Percentiles rank a stretch among this genome's conserved stretches.
These are phyloP conservation scores for Persicaria maculosa DNA, from an alignment of 148 eudicot species.

Conservation along the genomic window DNA sequence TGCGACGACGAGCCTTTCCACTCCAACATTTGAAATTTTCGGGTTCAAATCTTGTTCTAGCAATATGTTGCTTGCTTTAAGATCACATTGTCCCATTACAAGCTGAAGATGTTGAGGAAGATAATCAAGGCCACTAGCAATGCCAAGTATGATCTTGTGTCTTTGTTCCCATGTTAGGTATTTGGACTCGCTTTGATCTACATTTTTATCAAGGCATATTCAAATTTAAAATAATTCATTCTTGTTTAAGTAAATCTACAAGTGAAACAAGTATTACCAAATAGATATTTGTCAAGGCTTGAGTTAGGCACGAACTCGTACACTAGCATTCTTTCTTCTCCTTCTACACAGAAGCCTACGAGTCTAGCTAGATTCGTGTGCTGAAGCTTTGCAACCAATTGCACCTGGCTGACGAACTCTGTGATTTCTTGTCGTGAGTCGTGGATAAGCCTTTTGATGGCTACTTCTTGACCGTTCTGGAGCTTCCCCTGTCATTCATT, in stretches of 20 bases:
- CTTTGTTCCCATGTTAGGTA: background rate
- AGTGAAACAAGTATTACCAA: conserved; percentile 18
- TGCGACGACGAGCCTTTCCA: background rate
- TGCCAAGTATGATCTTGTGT: background rate
- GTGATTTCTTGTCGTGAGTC: conserved; percentile 39
- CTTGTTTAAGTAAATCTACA: background rate
- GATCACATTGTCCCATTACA: background rate
- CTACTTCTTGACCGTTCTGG: conserved; percentile 28
- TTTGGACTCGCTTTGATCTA: background rate
- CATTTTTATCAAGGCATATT: too few species aligned
- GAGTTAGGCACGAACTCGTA: conserved; percentile 49
- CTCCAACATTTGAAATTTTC: conserved; percentile 10
- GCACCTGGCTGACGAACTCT: conserved; percentile 46
- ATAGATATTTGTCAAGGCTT: conserved; percentile 36
- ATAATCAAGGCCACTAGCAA: conserved; percentile 1
- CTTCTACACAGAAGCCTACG: conserved; percentile 41
- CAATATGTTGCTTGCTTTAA: background rate
- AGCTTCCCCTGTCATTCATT: conserved; percentile 19
- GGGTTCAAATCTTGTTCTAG: background rate
- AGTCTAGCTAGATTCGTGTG: conserved; percentile 50
- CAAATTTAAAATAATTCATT: background rate
- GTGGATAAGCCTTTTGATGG: conserved; percentile 41
- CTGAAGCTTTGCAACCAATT: conserved; percentile 42
- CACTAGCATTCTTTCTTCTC: conserved; percentile 36
- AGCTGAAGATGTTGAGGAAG: background rate